These are phyloP conservation scores for Oidium heveae DNA, from an alignment of 2,329 filamentous ascomycete genomes.

Conservation along the genomic window DNA sequence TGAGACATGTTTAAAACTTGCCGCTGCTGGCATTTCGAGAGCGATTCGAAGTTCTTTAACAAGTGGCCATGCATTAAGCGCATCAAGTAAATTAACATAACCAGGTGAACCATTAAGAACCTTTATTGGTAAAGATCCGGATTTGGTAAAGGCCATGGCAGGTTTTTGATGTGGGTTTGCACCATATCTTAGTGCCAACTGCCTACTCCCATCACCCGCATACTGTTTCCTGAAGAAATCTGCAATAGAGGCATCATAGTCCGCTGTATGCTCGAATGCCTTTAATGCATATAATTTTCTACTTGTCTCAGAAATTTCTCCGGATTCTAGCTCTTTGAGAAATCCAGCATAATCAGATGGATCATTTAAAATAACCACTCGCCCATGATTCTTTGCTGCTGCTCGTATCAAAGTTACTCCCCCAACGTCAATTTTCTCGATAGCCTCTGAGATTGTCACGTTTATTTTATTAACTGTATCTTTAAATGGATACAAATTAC, in stretches of 20 bases:
- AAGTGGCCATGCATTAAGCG: slow-evolving; percentile 86
- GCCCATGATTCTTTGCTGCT: slow-evolving; percentile 89
- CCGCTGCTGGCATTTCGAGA: slow-evolving; percentile 68
- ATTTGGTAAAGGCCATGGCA: slow-evolving; percentile 55
- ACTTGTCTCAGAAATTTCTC: slow-evolving; percentile 64
- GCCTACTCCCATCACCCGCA: slow-evolving; percentile 59
- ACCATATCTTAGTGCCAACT: slow-evolving; percentile 73
- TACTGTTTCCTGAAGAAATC: slow-evolving; percentile 97
- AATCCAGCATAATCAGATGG: slow-evolving; percentile 86
- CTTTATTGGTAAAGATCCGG: slow-evolving; percentile 72
- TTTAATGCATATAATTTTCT: slow-evolving; percentile 83
- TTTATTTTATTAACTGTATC: slow-evolving; percentile 93
- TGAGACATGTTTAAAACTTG: slow-evolving; percentile 98
- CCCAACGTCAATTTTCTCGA: slow-evolving; percentile 97
- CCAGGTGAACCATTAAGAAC: slow-evolving; percentile 72
- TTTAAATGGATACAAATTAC: slow-evolving; percentile 98
- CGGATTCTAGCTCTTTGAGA: slow-evolving; percentile 66
- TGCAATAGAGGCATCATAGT: slow-evolving; percentile 85
- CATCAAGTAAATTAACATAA: slow-evolving; percentile 93
- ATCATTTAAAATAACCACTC: slow-evolving; percentile 89
- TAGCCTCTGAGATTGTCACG: slow-evolving; percentile 85
- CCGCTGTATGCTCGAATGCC: slow-evolving; percentile 93
- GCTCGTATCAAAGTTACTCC: slow-evolving; percentile 90
- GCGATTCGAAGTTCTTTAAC: slow-evolving; percentile 90
- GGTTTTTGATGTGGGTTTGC: slow-evolving; percentile 98